Evolutionary conservation across 371 early-diverging fungal species (phyloP).

Genomic region (Mortierella sp.): DNA sequence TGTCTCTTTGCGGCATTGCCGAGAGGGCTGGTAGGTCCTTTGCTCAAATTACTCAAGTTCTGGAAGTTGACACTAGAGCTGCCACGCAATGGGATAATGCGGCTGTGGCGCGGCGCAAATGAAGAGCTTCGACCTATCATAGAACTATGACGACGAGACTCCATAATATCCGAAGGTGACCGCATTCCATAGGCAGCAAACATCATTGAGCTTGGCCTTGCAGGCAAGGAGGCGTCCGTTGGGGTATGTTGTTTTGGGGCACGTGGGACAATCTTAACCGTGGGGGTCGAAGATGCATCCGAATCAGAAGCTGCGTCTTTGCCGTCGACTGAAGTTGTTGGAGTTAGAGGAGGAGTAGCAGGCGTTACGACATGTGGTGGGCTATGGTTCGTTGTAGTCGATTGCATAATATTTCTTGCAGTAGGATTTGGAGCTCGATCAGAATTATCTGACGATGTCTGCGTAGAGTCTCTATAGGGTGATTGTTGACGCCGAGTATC

Average conservation of each 20-base stretch:
- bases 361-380: conserved; percentile 32
- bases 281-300: conserved; percentile 34
- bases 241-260: conserved; percentile 24
- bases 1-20: conserved; percentile 35
- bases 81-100: conserved; percentile 31
- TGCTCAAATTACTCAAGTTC: conserved; percentile 19
- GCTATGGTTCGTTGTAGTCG: conserved; percentile 9
- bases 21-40: neutral
- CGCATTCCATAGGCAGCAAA: conserved; percentile 46
- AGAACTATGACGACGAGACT: conserved; percentile 49
- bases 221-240: conserved; percentile 21
- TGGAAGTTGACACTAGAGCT: conserved; percentile 24
- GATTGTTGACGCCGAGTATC: too few species aligned
- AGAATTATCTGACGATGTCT: too few species aligned
- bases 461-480: too few species aligned
- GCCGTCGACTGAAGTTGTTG: conserved; percentile 48
- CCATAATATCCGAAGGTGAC: conserved; percentile 53
- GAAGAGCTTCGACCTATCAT: conserved; percentile 42
- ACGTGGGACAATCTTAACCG: conserved; percentile 31
- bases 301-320: conserved; percentile 52
- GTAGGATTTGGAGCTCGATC: neutral
- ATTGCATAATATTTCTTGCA: neutral
- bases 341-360: conserved; percentile 50
- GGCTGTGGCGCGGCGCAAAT: conserved; percentile 51
- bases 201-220: conserved; percentile 53